Conservation (phyloP, 2,329 filamentous ascomycete species). For the Penicillium aurantiogriseum region DNA sequence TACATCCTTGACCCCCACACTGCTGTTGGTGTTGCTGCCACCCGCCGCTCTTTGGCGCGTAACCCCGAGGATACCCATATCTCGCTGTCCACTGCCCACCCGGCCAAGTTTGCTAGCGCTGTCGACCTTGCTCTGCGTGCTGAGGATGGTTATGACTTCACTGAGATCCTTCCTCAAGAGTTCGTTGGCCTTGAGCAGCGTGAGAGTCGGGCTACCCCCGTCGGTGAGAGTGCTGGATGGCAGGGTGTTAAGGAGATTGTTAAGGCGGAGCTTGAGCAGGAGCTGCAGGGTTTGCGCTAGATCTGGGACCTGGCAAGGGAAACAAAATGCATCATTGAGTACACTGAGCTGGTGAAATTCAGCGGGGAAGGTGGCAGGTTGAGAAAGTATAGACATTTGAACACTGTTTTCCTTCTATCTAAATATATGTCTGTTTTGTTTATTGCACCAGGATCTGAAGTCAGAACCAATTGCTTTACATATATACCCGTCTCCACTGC, state of each 20-base stretch:
- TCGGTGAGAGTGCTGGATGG: background rate
- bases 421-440: background rate
- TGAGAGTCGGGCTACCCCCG: background rate
- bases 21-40: constrained; percentile 78
- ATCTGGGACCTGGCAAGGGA: background rate
- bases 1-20: constrained; percentile 94
- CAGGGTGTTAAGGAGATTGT: constrained; percentile 1
- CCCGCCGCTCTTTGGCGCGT: constrained; percentile 65
- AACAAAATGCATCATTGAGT: background rate
- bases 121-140: constrained; percentile 75
- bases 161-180: constrained; percentile 74
- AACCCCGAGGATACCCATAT: constrained; percentile 63
- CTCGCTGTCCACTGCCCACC: constrained; percentile 87
- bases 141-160: constrained; percentile 72
- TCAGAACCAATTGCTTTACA: background rate
- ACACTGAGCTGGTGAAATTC: background rate
- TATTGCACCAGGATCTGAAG: background rate
- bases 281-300: background rate
- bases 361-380: background rate
- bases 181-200: constrained; percentile 75
- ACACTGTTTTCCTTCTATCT: background rate
- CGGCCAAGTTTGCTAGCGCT: constrained; percentile 86
- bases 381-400: background rate
- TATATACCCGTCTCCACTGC: background rate
- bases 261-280: background rate